Evolutionary conservation across 768 basidiomycete genomes (phyloP), one percentile per base, ranked within the genome.

Genomic region (Boletus rubropictus): DNA sequence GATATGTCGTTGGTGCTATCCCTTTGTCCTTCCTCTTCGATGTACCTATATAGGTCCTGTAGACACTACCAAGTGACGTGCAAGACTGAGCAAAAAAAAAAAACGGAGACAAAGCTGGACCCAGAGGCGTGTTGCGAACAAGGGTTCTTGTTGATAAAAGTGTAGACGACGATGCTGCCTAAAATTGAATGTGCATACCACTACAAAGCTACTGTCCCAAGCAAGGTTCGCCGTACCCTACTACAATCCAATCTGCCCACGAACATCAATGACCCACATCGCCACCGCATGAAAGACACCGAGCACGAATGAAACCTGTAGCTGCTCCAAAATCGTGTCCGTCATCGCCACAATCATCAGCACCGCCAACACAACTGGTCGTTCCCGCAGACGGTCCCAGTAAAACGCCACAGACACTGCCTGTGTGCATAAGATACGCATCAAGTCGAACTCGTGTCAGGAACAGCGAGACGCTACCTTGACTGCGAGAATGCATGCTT

Each of bases 321-420:
- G 49, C 18, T 59, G 61, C 38, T 77, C 75, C 21, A 70, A 72
- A 60, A 73, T 64, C 11, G 72, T 75, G 62, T 80, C 79, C 18
- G 64, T 47, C 22, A 78, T 55, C 2, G 75, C 75, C 2, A 73
- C 65, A 1, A 56, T 51, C 7, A 68, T 60, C 32, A 73, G 58
- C 12, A 57, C 44, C 0, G 48, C 61, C 43, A 66, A 38, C 4
- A 67, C 42, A 22, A 61, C 44, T 2, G 61, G 56, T 31, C 62
- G 63, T 7, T 58, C 60, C 25, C 34, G 65, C 45, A 66, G 28
- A 7, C 42, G 27, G 14, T 59, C 55, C 54, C 58, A 64, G 20
- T 35, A 50, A 12, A 52, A 54, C 14, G 49, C 46, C 18, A 61
- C 32, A 11, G 61, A 68, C 29, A 65, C 45, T 7, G 67, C 57